Evolutionary conservation across 2,329 filamentous ascomycete species (phyloP).

Genomic region (Aureobasidium lini): DNA sequence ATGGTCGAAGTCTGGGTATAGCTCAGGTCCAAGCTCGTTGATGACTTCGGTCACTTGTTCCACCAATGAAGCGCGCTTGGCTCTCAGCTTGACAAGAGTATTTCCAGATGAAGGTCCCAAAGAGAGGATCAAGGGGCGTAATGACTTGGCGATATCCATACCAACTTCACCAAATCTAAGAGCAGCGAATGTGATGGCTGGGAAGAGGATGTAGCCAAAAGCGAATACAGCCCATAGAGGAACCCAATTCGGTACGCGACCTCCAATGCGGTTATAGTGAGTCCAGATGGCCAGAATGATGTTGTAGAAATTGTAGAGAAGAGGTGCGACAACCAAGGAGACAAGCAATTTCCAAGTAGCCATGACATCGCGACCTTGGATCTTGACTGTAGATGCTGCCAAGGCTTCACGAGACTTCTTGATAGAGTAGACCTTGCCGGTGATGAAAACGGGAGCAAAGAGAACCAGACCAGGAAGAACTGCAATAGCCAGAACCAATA

Average conservation of each 20-base stretch:
- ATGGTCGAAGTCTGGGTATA: constrained; percentile 93
- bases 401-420: constrained; percentile 77
- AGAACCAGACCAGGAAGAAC: constrained; percentile 81
- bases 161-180: constrained; percentile 95
- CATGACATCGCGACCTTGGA: constrained; percentile 82
- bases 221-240: constrained; percentile 71
- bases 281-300: constrained; percentile 67
- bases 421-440: constrained; percentile 72
- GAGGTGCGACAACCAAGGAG: constrained; percentile 73
- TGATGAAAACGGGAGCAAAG: constrained; percentile 82
- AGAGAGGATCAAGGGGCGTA: constrained; percentile 78
- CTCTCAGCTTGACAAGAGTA: constrained; percentile 70
- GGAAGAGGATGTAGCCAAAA: constrained; percentile 72
- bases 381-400: constrained; percentile 79
- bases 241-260: constrained; percentile 71
- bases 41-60: constrained; percentile 82
- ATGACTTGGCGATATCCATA: constrained; percentile 96
- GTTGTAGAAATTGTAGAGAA: constrained; percentile 77
- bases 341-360: constrained; percentile 91
- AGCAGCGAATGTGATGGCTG: constrained; percentile 82
- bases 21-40: constrained; percentile 88
- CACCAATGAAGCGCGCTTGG: constrained; percentile 65
- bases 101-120: constrained; percentile 79
- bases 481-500: constrained; percentile 66
- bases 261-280: constrained; percentile 72